Evolutionary conservation across 1,284 basidiomycete species (phyloP).

Genomic region (Tremellales sp.): DNA sequence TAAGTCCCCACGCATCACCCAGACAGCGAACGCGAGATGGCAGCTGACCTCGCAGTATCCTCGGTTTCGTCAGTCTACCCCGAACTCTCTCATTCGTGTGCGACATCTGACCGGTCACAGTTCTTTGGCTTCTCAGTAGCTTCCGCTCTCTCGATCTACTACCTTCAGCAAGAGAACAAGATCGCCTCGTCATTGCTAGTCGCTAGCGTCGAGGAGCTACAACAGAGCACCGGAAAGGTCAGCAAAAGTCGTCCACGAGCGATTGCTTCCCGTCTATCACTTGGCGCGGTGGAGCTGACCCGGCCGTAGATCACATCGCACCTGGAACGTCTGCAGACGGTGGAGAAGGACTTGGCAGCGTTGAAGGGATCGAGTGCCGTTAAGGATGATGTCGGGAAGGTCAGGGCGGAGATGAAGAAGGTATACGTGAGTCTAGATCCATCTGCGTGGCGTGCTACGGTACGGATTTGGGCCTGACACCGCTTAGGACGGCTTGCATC

Average conservation of each 20-base stretch:
- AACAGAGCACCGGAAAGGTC: constrained; percentile 75
- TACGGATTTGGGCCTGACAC: background rate
- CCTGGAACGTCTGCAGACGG: constrained; percentile 75
- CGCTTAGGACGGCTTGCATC: constrained; percentile 48
- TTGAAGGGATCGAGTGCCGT: constrained; percentile 61
- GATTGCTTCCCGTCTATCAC: no score
- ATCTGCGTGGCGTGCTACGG: no score
- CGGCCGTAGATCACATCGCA: constrained; percentile 68
- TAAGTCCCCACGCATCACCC: no score
- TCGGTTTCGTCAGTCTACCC: no score
- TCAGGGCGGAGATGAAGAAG: constrained; percentile 78
- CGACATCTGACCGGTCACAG: no score
- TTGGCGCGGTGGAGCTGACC: background rate
- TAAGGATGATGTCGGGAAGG: constrained; percentile 71
- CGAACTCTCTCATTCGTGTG: no score
- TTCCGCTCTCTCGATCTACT: constrained; percentile 75
- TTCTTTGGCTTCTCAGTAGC: constrained; percentile 73
- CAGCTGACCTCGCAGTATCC: no score
- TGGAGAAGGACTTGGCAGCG: constrained; percentile 80
- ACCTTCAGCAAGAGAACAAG: constrained; percentile 85
- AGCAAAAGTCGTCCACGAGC: constrained; percentile 5
- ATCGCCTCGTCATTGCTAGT: constrained; percentile 75
- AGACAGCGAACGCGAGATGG: no score
- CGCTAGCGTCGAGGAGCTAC: constrained; percentile 79
- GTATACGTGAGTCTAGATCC: constrained; percentile 60